These are phyloP conservation scores for Senna tora DNA, from an alignment of 306 rosid species.

Conservation along the genomic window DNA sequence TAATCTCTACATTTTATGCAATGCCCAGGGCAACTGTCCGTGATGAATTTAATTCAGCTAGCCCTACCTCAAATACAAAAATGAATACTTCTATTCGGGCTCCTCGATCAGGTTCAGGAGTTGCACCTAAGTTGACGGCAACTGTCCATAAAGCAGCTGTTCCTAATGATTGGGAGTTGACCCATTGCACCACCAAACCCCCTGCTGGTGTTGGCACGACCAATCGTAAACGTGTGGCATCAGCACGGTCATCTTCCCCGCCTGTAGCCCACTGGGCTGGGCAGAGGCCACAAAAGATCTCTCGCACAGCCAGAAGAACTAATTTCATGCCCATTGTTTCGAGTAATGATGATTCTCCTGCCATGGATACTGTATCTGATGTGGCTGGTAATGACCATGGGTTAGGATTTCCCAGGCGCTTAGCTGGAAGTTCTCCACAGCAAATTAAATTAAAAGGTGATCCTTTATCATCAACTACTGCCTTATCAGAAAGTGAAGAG, in stretches of 20 bases:
- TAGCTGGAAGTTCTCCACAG: conserved; percentile 78
- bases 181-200: conserved; percentile 79
- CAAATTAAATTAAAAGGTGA: conserved; percentile 83
- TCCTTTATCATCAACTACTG: conserved; percentile 70
- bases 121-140: conserved; percentile 85
- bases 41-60: conserved; percentile 81
- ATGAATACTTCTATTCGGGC: conserved; percentile 78
- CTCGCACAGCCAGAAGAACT: conserved; percentile 95
- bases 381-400: conserved; percentile 74
- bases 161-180: conserved; percentile 88
- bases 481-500: conserved; percentile 95
- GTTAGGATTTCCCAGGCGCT: conserved; percentile 70
- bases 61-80: conserved; percentile 80
- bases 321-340: conserved; percentile 75
- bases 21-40: conserved; percentile 72
- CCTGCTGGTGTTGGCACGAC: conserved; percentile 73
- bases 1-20: conserved; percentile 32
- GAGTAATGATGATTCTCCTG: conserved; percentile 73
- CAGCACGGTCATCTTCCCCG: conserved; percentile 84
- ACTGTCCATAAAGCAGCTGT: conserved; percentile 70
- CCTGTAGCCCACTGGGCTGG: conserved; percentile 84
- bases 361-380: conserved; percentile 70
- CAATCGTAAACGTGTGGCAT: conserved; percentile 83
- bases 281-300: conserved; percentile 94
- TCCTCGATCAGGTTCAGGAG: conserved; percentile 87